A percentile compares a stretch with the other conserved stretches of the same genome.
Evolutionary conservation across 768 basidiomycete genomes (phyloP).

Genomic region (Leccinum boreale): DNA sequence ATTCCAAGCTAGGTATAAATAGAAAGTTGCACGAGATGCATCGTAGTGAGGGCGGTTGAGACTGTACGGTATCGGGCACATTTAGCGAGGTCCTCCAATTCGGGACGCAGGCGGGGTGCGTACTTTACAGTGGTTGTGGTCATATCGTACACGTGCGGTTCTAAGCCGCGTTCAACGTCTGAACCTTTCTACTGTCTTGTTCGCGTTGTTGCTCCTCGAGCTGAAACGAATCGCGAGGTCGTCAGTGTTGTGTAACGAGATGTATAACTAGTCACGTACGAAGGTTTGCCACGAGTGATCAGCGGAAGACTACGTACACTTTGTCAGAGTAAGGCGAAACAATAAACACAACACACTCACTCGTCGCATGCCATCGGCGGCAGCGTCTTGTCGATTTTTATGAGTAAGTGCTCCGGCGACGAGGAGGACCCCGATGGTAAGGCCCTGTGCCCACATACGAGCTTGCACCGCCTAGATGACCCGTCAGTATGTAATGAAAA

Average conservation of each 20-base stretch:
- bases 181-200: conserved; percentile 14
- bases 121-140: background rate
- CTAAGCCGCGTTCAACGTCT: conserved; percentile 3
- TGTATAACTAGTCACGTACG: conserved; percentile 13
- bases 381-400: conserved; percentile 40
- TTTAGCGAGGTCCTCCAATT: too few species aligned
- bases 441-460: conserved; percentile 86
- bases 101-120: too few species aligned
- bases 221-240: conserved; percentile 6
- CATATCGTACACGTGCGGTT: background rate
- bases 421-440: conserved; percentile 73
- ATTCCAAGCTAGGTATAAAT: too few species aligned
- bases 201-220: conserved; percentile 29
- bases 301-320: conserved; percentile 6
- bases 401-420: conserved; percentile 68
- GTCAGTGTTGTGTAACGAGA: background rate
- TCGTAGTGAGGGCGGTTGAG: too few species aligned
- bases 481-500: conserved; percentile 18
- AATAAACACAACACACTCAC: conserved; percentile 7
- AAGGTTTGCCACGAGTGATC: conserved; percentile 31
- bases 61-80: too few species aligned
- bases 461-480: conserved; percentile 68
- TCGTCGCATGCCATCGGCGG: conserved; percentile 19
- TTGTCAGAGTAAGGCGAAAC: background rate
- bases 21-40: too few species aligned